Percentiles rank a stretch among this genome's conserved stretches.
phyloP scores from a whole-genome alignment of 257 asterid genomes.

The Solanum arcanum region DNA sequence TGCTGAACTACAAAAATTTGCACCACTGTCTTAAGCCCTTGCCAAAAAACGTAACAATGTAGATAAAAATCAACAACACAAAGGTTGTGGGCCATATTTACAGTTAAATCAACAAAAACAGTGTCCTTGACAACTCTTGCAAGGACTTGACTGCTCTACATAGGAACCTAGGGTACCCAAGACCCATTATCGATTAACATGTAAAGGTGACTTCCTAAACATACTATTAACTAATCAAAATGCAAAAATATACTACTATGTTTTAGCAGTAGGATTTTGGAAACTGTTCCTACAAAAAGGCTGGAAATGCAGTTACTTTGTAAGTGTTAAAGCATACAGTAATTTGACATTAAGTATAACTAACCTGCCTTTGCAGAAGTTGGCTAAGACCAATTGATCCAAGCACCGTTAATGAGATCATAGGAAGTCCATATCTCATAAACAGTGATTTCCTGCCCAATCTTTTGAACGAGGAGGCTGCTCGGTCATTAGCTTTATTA shows the following conservation, averaged over 20 bases:
- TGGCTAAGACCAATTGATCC: constrained; percentile 93
- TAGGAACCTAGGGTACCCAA: background rate
- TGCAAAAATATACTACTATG: background rate
- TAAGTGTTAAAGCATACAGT: background rate
- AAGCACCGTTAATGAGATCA: constrained; percentile 81
- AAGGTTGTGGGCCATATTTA: background rate
- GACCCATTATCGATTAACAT: background rate
- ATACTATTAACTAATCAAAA: background rate
- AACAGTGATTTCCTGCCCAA: constrained; percentile 78
- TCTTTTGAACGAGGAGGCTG: constrained; percentile 37
- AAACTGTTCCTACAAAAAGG: background rate
- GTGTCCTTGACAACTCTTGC: too few species aligned
- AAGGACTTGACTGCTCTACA: background rate
- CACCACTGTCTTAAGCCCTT: background rate
- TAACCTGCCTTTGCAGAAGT: constrained; percentile 83
- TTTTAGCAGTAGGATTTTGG: background rate
- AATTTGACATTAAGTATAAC: constrained; percentile 6
- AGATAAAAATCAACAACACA: background rate
- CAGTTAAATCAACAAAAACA: background rate
- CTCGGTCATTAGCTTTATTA: constrained; percentile 18
- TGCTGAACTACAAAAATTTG: constrained; percentile 38
- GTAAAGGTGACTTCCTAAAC: background rate
- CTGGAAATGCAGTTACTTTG: background rate
- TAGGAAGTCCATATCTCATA: constrained; percentile 80
- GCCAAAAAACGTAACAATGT: background rate